Conservation (phyloP, 495 filamentous ascomycete species). For the Xylaria telfairii region DNA sequence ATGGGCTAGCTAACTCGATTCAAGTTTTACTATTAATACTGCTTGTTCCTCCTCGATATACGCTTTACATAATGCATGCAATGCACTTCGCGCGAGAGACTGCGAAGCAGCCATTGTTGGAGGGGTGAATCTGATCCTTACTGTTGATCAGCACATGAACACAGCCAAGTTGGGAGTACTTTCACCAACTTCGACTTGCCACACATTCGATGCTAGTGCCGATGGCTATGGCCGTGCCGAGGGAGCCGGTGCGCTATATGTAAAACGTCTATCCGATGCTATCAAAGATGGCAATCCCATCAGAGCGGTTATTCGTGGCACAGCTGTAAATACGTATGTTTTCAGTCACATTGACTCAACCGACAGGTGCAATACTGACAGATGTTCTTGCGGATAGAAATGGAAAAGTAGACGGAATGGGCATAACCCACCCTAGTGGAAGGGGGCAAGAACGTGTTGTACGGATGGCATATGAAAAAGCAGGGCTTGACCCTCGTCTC, state of each 20-base stretch:
- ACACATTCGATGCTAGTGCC: background rate
- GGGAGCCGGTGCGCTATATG: background rate
- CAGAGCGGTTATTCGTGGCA: constrained; percentile 40
- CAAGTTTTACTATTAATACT: constrained; percentile 58
- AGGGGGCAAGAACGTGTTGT: constrained; percentile 62
- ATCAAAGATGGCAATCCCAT: constrained; percentile 6
- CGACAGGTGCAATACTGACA: background rate
- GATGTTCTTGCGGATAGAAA: constrained; percentile 38
- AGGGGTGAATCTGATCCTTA: constrained; percentile 44
- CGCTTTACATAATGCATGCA: constrained; percentile 53
- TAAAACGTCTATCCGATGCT: background rate
- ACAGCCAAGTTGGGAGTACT: constrained; percentile 50
- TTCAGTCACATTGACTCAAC: constrained; percentile 28
- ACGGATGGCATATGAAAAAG: constrained; percentile 52
- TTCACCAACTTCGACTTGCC: constrained; percentile 42
- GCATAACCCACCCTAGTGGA: constrained; percentile 62
- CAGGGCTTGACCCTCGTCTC: constrained; percentile 37
- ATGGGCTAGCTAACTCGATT: constrained; percentile 17
- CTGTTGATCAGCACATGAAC: constrained; percentile 47
- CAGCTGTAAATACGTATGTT: constrained; percentile 56
- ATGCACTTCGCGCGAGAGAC: constrained; percentile 43
- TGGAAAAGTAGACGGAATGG: constrained; percentile 53
- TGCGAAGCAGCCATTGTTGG: constrained; percentile 44
- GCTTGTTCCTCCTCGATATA: constrained; percentile 61
- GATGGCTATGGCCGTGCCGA: constrained; percentile 2